Base-by-base conservation (phyloP, 2,329 filamentous ascomycete species). In the Colletotrichum sp. region DNA sequence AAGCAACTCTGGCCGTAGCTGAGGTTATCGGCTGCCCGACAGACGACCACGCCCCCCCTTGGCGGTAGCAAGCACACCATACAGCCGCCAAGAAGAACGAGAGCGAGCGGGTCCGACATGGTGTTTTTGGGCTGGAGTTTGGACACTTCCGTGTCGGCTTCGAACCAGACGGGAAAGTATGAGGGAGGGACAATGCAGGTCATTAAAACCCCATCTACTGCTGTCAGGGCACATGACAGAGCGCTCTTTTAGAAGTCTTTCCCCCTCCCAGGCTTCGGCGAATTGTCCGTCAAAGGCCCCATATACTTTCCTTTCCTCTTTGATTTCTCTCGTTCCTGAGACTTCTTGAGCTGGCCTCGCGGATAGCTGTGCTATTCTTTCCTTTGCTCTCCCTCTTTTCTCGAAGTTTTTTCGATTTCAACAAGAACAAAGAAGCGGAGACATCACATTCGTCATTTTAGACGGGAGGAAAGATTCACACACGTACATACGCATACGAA, bases 281-380 rank as follows among this genome's bases (percentile, higher is more conserved):
- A 72, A 52, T 6, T 32, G 36, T 57, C 65, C 65, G 67, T 63
- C 52, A 9, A 61, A 57, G 48, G 73, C 73, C 64, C 57, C 57
- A 64, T 32, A 30, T 65, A 21, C 67, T 39, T 34, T 68, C 57
- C 57, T 57, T 73, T 72, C 21, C 66, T 65, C 60, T 48, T 39
- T 21, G 32, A 10, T n/a, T 26, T 39, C 4, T 72, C 70, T 75
- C 52, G 24, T 67, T n/a, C 36, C 18, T 7, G 73, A 67, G 73
- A 75, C 68, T 63, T 64, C n/a, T 52, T 73, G 73, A 75, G 73
- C 73, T 75, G 73, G 73, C 64, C 73, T 75, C 73, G 73, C 34
- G 39, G 70, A 73, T 69, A 75, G 73, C 73, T 75, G 73, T 39
- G 73, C 73, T 73, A 75, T 75, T 70, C 34, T n/a, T 34, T 57